Conservation (phyloP, 768 basidiomycete genomes). For the Xerocomellus intermedius region DNA sequence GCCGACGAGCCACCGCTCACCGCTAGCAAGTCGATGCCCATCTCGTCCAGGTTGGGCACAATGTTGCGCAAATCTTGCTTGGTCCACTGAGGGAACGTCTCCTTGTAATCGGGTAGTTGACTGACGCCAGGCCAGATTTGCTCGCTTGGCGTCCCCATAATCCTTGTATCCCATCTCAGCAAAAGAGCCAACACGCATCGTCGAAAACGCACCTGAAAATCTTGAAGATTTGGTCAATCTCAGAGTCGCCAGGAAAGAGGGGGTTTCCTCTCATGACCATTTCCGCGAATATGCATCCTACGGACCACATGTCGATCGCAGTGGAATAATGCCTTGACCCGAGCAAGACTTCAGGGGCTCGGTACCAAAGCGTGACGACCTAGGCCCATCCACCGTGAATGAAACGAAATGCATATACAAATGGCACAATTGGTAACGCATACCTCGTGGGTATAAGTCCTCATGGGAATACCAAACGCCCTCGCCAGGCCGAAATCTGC, state of each 20-base stretch:
- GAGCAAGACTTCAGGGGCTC: conserved; percentile 94
- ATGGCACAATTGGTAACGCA: conserved; percentile 14
- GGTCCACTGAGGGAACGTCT: conserved; percentile 95
- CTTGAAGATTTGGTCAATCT: conserved; percentile 99
- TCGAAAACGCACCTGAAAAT: conserved; percentile 77
- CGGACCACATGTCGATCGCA: conserved; percentile 99
- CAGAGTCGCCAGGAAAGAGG: conserved; percentile 97
- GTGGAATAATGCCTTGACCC: conserved; percentile 97
- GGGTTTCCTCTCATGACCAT: conserved; percentile 93
- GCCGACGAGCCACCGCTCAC: conserved; percentile 35
- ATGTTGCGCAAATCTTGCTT: conserved; percentile 64
- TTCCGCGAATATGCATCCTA: conserved; percentile 97
- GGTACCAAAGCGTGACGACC: conserved; percentile 99
- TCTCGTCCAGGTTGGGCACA: conserved; percentile 70
- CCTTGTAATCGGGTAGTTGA: conserved; percentile 89
- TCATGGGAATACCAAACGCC: conserved; percentile 96
- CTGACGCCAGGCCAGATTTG: conserved; percentile 90
- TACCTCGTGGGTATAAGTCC: conserved; percentile 99
- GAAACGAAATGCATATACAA: conserved; percentile 1
- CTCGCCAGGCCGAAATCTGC: conserved; percentile 96
- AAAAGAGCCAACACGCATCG: not conserved
- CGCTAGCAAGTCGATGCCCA: conserved; percentile 78
- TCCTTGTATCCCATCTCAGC: conserved; percentile 44
- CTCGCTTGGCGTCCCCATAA: conserved; percentile 93
- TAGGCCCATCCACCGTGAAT: conserved; percentile 32